Conservation (phyloP, 2,329 filamentous ascomycete genomes). For the Cyclaneusma minus region DNA sequence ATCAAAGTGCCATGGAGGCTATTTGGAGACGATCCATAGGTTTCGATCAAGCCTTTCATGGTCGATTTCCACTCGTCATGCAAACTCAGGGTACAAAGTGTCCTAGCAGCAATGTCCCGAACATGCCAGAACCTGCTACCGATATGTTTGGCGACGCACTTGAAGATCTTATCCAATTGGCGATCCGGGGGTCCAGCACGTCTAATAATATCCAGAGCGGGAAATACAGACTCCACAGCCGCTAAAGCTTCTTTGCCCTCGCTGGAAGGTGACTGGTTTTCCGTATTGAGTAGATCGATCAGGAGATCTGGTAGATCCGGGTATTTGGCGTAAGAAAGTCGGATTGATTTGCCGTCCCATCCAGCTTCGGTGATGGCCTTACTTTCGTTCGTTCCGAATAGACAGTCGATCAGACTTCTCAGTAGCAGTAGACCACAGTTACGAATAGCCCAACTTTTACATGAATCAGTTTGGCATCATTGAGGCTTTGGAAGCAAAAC, state of each 20-base stretch:
- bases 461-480: constrained; percentile 7
- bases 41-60: constrained; percentile 11
- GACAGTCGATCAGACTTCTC: constrained; percentile 64
- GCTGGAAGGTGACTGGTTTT: too few relatives aligned
- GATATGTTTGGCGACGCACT: constrained; percentile 45
- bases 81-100: constrained; percentile 47
- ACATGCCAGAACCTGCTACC: constrained; percentile 65
- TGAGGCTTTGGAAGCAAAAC: constrained; percentile 13
- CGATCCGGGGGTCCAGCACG: constrained; percentile 50
- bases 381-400: constrained; percentile 63
- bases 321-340: constrained; percentile 56
- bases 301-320: constrained; percentile 49
- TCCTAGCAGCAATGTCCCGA: constrained; percentile 64
- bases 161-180: constrained; percentile 36
- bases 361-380: constrained; percentile 44
- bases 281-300: constrained; percentile 41
- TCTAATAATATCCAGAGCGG: constrained; percentile 66
- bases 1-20: constrained; percentile 42
- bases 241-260: constrained; percentile 18
- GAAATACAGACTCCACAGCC: constrained; percentile 59
- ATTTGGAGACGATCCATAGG: constrained; percentile 27
- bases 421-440: constrained; percentile 88
- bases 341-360: constrained; percentile 47
- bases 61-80: constrained; percentile 33
- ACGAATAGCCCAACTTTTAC: constrained; percentile 68